Evolutionary conservation across 116 monocot genomes (phyloP), one percentile per base, ranked within the genome.

Genomic region (Trichopus zeylanicus): DNA sequence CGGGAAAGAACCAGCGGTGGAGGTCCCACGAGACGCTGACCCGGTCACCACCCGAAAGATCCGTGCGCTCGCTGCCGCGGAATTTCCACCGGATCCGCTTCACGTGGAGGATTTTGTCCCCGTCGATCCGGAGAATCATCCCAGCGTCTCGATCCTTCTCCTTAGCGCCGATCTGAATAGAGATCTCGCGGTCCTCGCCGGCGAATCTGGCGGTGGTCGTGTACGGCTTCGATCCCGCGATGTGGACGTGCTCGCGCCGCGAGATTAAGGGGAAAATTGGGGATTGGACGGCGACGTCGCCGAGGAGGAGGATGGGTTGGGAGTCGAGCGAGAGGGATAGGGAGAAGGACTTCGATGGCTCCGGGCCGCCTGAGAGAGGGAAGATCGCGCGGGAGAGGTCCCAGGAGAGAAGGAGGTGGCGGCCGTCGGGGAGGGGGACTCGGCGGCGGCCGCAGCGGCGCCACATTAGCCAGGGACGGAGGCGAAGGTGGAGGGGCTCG

Each of bases 21-120:
- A 95, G 73, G 72, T 95, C 86, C 94, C 94, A 95, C 6, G 94
- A 89, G 67, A 95, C 58, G 46, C 69, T 83, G 48, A 95, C 56
- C 53, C 55, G 46, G 58, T 5, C 65, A 68, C 58, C 78, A 77
- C 46, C 55, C 81, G 21, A 32, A 7, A 67, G 22, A n/a, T 67
- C 61, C 18, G 83, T 69, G 18, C 58, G 35, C 73, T 79, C 82
- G 61, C 73, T 82, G 22, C 87, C 87, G 16, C 87, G 56, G 32
- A 87, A 87, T 73, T 78, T 82, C 87, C 87, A 87, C 31, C 73
- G 62, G 39, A 87, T 62, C 56, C 79, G 61, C 32, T 65, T 60
- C 18, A 87, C 76, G 8, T 78, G 73, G 16, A 87, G 57, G 27
- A 79, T 57, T 31, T 24, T 47, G 54, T 67, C 48, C 7, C 87